Percentiles rank a stretch among this genome's conserved stretches.
phyloP scores from a whole-genome alignment of 2,329 filamentous ascomycete species.

The Tetracladium maxilliforme region DNA sequence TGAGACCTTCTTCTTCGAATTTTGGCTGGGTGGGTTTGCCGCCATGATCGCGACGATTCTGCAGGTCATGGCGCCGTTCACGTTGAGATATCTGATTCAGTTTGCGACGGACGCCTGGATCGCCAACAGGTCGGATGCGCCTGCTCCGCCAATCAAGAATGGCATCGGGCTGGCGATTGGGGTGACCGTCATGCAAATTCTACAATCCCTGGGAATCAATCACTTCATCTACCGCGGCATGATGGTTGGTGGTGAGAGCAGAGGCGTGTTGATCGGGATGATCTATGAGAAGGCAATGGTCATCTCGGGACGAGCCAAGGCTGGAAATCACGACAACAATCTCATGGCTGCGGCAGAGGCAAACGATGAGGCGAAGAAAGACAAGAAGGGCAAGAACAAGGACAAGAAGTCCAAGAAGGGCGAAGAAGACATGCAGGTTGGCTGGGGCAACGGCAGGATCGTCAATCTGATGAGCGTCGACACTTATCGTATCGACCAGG shows the following conservation, averaged over 20 bases:
- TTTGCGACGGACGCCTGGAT: slow-evolving; percentile 71
- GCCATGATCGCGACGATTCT: slow-evolving; percentile 49
- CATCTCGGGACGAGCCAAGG: slow-evolving; percentile 75
- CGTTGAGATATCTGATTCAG: slow-evolving; percentile 71
- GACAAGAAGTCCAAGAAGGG: slow-evolving; percentile 19
- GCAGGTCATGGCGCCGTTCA: slow-evolving; percentile 74
- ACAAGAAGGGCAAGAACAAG: slow-evolving; percentile 21
- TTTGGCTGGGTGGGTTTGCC: slow-evolving; percentile 63
- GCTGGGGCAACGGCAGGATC: slow-evolving; percentile 87
- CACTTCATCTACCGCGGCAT: slow-evolving; percentile 91
- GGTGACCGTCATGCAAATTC: slow-evolving; percentile 71
- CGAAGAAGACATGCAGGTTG: slow-evolving; percentile 31
- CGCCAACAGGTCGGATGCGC: slow-evolving; percentile 32
- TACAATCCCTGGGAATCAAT: slow-evolving; percentile 68
- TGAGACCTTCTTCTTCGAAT: slow-evolving; percentile 75
- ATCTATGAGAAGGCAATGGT: slow-evolving; percentile 91
- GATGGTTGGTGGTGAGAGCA: slow-evolving; percentile 73
- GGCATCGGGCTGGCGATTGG: slow-evolving; percentile 77
- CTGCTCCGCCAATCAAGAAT: slow-evolving; percentile 52
- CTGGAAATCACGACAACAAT: slow-evolving; percentile 36
- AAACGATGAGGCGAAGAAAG: slow-evolving; percentile 23
- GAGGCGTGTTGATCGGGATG: slow-evolving; percentile 68
- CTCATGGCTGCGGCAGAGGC: slow-evolving; percentile 25
- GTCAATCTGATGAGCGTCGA: slow-evolving; percentile 92
- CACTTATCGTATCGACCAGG: slow-evolving; percentile 83